Percentiles rank a stretch among this genome's conserved stretches.
Conservation (phyloP, 176 grass and related monocot species). For the Oryza australiensis region DNA sequence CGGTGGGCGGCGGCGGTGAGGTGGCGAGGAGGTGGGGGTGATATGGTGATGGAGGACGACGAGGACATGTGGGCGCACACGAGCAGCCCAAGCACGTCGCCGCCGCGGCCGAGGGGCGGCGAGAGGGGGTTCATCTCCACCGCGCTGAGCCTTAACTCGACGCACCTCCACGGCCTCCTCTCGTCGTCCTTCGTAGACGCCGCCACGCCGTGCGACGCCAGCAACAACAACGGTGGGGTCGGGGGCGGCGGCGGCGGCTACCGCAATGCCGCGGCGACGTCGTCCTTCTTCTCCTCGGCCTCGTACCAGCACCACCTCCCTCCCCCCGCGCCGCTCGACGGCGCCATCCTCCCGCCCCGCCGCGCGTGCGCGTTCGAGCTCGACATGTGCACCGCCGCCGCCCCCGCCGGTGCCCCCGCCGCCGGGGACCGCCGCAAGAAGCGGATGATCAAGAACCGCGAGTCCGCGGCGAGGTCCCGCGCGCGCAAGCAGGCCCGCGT, state of each 20-base stretch:
- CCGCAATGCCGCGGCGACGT: constrained; percentile 31
- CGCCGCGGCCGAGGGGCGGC: not conserved
- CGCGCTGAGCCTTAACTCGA: constrained; percentile 50
- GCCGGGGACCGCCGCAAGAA: constrained; percentile 49
- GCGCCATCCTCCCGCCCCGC: not conserved
- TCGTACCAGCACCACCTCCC: not conserved
- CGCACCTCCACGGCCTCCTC: constrained; percentile 28
- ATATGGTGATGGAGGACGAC: constrained; percentile 46
- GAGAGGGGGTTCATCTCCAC: constrained; percentile 32
- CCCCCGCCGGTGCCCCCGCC: not conserved
- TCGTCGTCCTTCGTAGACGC: not conserved
- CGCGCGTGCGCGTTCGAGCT: constrained; percentile 22
- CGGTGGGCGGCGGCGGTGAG: not conserved
- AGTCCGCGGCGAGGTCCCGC: constrained; percentile 71
- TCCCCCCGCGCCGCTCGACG: constrained; percentile 20
- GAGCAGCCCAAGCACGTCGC: constrained; percentile 35
- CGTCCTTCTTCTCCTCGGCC: constrained; percentile 9
- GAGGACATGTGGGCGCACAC: constrained; percentile 48
- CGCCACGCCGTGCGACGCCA: not conserved
- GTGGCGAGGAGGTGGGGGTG: not conserved
- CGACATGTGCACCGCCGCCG: constrained; percentile 13
- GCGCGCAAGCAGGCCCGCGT: constrained; percentile 64
- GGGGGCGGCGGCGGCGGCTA: constrained; percentile 3
- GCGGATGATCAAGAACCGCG: constrained; percentile 82
- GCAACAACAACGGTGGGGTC: not conserved